phyloP scores from a whole-genome alignment of 495 filamentous ascomycete genomes.

The Poronia punctata region DNA sequence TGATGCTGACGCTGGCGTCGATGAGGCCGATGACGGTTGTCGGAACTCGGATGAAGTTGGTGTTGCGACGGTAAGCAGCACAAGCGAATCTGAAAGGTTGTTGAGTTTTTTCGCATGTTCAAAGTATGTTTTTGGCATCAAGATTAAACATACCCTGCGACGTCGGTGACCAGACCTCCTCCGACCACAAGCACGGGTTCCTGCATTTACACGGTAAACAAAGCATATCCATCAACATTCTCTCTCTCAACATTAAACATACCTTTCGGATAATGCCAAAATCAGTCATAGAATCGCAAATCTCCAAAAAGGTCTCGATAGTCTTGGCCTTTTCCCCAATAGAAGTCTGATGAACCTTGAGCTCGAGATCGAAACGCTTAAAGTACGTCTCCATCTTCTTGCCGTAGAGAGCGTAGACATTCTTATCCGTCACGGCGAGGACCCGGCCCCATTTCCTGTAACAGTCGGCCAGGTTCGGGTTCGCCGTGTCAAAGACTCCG shows the following conservation, averaged over 20 bases:
- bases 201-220: slow-evolving; percentile 24
- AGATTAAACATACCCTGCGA: slow-evolving; percentile 41
- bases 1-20: slow-evolving; percentile 59
- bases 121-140: slow-evolving; percentile 22
- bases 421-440: slow-evolving; percentile 54
- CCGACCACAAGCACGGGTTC: slow-evolving; percentile 60
- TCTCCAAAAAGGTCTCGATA: slow-evolving; percentile 51
- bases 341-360: slow-evolving; percentile 56
- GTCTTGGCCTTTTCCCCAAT: slow-evolving; percentile 62
- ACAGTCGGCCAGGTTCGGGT: slow-evolving; percentile 47
- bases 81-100: slow-evolving; percentile 47
- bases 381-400: slow-evolving; percentile 53
- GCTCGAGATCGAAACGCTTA: slow-evolving; percentile 40
- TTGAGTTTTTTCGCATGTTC: slow-evolving; percentile 16
- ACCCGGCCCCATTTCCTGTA: slow-evolving; percentile 52
- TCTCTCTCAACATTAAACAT: slow-evolving; percentile 9
- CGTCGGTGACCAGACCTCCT: slow-evolving; percentile 58
- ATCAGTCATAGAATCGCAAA: slow-evolving; percentile 57
- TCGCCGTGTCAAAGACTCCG: slow-evolving; percentile 48
- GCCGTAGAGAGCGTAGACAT: slow-evolving; percentile 54
- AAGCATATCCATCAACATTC: neutral
- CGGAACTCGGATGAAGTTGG: slow-evolving; percentile 53
- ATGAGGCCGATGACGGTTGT: slow-evolving; percentile 63
- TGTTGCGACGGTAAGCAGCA: slow-evolving; percentile 48
- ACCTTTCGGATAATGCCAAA: slow-evolving; percentile 59